A percentile compares a stretch with the other conserved stretches of the same genome.
Evolutionary conservation across 306 rosid species (phyloP).

Genomic region (Trichosanthes truncata): DNA sequence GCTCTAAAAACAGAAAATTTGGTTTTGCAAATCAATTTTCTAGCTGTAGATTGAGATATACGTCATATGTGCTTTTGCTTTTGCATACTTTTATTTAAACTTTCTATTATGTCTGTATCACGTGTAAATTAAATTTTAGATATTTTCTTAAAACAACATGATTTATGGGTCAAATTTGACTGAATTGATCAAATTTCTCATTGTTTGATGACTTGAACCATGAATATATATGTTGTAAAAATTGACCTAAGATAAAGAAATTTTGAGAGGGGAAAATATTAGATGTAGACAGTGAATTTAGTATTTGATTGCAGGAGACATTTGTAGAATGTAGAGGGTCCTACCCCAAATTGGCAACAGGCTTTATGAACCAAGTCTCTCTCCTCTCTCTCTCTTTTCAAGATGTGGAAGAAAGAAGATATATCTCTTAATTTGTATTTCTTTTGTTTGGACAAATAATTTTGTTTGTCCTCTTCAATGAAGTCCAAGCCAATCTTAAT

Average conservation of each 20-base stretch:
- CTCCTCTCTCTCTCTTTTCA: neutral
- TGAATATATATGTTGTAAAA: neutral
- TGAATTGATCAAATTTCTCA: no score
- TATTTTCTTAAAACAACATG: neutral
- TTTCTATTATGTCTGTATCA: neutral
- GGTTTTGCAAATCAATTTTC: neutral
- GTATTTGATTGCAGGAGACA: constrained; percentile 6
- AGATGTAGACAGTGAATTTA: neutral
- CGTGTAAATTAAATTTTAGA: neutral
- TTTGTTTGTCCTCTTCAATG: constrained; percentile 22
- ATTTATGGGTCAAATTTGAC: neutral
- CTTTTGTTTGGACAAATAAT: constrained; percentile 9
- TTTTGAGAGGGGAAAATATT: neutral
- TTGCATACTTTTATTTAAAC: neutral
- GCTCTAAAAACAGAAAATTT: neutral
- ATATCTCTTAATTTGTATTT: constrained; percentile 8
- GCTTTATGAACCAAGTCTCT: neutral
- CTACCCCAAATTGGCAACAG: neutral
- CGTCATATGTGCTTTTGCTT: neutral
- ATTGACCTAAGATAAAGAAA: neutral
- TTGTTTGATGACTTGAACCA: neutral
- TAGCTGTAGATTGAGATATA: neutral
- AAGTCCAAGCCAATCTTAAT: constrained; percentile 2
- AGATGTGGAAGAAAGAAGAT: neutral
- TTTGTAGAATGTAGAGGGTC: neutral